Evolutionary conservation across 495 filamentous ascomycete species (phyloP).

Genomic region (Chaetomidium leptoderma): DNA sequence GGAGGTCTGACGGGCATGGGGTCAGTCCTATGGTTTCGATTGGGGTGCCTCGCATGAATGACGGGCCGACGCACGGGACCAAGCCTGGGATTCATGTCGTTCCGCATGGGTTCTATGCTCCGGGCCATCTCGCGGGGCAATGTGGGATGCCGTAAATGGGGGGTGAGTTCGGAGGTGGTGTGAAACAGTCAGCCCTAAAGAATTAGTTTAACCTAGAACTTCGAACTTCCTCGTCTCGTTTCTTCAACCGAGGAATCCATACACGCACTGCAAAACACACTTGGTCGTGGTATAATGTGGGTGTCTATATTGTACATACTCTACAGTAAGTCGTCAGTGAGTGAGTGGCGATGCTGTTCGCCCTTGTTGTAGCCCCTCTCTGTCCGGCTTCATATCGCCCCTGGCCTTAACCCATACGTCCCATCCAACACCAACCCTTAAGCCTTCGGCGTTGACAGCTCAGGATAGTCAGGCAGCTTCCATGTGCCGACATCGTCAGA

Average conservation of each 20-base stretch:
- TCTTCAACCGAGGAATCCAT: too few relatives aligned
- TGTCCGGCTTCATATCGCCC: too few relatives aligned
- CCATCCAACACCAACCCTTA: neutral
- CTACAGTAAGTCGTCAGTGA: too few relatives aligned
- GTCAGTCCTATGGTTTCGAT: neutral
- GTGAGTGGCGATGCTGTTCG: too few relatives aligned
- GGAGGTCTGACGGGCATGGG: neutral
- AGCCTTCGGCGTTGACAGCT: neutral
- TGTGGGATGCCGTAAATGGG: neutral
- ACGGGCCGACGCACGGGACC: neutral
- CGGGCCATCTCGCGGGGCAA: constrained; percentile 1
- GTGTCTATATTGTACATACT: too few relatives aligned
- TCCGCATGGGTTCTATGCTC: neutral
- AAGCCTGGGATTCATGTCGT: neutral
- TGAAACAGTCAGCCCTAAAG: neutral
- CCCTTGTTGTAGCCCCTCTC: too few relatives aligned
- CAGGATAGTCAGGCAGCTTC: constrained; percentile 24
- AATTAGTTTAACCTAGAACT: neutral
- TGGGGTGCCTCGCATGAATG: neutral
- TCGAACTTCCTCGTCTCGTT: neutral
- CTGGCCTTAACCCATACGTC: neutral
- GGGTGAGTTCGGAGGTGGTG: too few relatives aligned
- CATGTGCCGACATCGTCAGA: constrained; percentile 7
- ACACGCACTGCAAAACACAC: too few relatives aligned
- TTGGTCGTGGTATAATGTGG: too few relatives aligned